phyloP scores from a whole-genome alignment of 2,329 filamentous ascomycete species.

The Penicillium sp. region DNA sequence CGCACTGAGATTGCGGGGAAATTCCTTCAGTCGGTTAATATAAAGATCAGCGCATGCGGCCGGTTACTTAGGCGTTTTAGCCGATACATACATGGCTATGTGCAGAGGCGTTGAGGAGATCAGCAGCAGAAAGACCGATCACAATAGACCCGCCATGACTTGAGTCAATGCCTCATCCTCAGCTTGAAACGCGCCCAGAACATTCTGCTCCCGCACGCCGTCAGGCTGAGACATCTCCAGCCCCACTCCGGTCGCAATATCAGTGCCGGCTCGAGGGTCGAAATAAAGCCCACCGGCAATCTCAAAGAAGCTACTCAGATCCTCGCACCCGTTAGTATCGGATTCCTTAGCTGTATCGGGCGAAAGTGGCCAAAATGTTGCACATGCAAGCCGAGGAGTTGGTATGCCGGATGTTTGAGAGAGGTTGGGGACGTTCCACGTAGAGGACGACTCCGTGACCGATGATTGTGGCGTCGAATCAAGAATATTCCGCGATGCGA shows the following conservation, averaged over 20 bases:
- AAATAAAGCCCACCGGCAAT: conserved; percentile 52
- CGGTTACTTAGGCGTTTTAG: not conserved
- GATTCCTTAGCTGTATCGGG: conserved; percentile 6
- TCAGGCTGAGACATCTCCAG: conserved; percentile 9
- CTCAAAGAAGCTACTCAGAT: conserved; percentile 61
- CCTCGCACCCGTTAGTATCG: conserved; percentile 39
- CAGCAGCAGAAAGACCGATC: not conserved
- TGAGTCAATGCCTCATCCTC: conserved; percentile 37
- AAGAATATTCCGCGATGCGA: not conserved
- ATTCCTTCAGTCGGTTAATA: not conserved
- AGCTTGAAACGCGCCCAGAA: conserved; percentile 30
- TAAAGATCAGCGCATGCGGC: not conserved
- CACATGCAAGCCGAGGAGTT: conserved; percentile 15
- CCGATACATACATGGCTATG: not conserved
- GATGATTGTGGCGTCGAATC: conserved; percentile 1
- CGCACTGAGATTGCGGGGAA: not conserved
- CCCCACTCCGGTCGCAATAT: conserved; percentile 6
- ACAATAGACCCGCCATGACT: conserved; percentile 36
- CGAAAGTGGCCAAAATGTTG: conserved; percentile 19
- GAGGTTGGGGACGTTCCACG: conserved; percentile 1
- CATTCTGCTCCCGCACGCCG: conserved; percentile 7
- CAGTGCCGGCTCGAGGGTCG: conserved; percentile 15
- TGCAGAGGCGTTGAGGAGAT: not conserved
- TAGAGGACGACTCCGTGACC: conserved; percentile 1
- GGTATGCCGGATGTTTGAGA: conserved; percentile 7